Conservation (phyloP, 106 monocot genomes). For the Alisma plantagoaquatica region DNA sequence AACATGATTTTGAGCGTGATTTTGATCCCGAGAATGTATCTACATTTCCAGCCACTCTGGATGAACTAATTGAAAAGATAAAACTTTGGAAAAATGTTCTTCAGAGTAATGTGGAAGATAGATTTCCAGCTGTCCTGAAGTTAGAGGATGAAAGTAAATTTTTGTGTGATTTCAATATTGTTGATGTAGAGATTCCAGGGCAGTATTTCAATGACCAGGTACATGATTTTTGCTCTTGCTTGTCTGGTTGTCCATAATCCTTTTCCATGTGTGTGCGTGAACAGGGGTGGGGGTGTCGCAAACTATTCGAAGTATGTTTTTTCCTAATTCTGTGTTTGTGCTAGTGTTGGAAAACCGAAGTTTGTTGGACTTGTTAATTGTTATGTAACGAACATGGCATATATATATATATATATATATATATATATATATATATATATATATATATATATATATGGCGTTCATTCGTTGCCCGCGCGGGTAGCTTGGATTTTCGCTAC, state of each 20-base stretch:
- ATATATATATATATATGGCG: too few species aligned
- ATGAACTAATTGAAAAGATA: constrained; percentile 72
- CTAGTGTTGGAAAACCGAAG: neutral
- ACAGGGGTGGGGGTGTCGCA: too few species aligned
- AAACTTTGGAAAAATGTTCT: constrained; percentile 99
- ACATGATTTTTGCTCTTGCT: neutral
- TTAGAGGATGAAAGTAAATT: constrained; percentile 96
- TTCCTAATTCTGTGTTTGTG: neutral
- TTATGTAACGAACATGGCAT: too few species aligned
- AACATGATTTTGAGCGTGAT: constrained; percentile 91
- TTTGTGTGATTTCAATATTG: constrained; percentile 92
- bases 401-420: too few species aligned
- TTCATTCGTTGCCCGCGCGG: too few species aligned
- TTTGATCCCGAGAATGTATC: constrained; percentile 91
- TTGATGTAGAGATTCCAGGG: constrained; percentile 94
- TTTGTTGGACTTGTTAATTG: neutral
- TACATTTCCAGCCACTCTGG: constrained; percentile 82
- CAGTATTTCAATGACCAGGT: constrained; percentile 99
- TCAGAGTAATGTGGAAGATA: constrained; percentile 95
- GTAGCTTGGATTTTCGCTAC: too few species aligned
- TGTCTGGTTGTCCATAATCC: too few species aligned
- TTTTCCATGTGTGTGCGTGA: too few species aligned
- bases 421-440: too few species aligned
- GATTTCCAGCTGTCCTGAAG: constrained; percentile 92
- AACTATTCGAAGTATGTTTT: too few species aligned